Conservation (phyloP, 2,329 filamentous ascomycete species). For the Ophiostoma sp. region DNA sequence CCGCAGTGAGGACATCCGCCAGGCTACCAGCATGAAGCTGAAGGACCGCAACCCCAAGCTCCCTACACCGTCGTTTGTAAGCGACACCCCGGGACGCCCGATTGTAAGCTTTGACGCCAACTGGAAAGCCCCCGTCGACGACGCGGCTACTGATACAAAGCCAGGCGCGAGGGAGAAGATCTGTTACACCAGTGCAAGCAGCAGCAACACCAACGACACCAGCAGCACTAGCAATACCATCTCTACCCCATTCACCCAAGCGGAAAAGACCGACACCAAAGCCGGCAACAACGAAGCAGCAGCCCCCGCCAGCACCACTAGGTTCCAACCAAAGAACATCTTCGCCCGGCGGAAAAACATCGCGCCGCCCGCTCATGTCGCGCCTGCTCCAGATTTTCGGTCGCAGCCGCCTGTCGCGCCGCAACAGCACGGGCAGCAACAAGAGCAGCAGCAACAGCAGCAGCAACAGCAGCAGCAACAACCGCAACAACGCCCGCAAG, state of each 20-base stretch:
- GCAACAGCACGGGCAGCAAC: constrained; percentile 26
- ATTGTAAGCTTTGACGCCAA: constrained; percentile 94
- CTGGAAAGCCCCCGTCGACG: constrained; percentile 61
- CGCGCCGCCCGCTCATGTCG: constrained; percentile 48
- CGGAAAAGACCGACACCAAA: constrained; percentile 24
- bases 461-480: constrained; percentile 13
- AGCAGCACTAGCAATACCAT: constrained; percentile 28
- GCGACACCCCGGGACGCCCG: constrained; percentile 80
- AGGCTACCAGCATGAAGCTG: constrained; percentile 82
- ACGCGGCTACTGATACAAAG: constrained; percentile 65
- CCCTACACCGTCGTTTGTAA: constrained; percentile 84
- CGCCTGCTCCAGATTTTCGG: constrained; percentile 46
- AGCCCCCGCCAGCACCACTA: constrained; percentile 28
- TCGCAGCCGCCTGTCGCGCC: constrained; percentile 32
- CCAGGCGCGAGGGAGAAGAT: constrained; percentile 37
- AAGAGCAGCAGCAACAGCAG: constrained; percentile 15
- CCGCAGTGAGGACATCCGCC: constrained; percentile 77
- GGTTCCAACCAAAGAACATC: constrained; percentile 21
- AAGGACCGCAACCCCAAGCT: constrained; percentile 82
- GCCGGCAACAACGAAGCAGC: constrained; percentile 22
- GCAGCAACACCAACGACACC: constrained; percentile 8
- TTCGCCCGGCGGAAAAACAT: constrained; percentile 30
- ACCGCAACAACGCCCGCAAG: constrained; percentile 35
- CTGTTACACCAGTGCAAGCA: neutral
- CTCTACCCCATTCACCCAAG: neutral